Evolutionary conservation across 805 yeast genomes (phyloP).

Genomic region (Clavispora vitiphila): DNA sequence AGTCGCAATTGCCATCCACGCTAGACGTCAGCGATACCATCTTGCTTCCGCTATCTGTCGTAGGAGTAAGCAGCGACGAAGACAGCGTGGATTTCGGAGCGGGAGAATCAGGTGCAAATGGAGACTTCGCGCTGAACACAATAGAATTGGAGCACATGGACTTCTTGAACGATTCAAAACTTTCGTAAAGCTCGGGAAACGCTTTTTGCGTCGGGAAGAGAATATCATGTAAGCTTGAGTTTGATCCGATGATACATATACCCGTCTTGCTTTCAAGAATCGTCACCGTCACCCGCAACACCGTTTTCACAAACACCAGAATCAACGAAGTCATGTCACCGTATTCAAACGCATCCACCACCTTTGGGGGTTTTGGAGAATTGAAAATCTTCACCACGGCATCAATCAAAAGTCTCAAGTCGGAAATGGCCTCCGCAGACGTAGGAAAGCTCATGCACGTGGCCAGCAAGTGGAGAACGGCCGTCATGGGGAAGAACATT

Average conservation of each 20-base stretch:
- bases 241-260: conserved; percentile 10
- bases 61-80: background rate
- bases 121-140: conserved; percentile 5
- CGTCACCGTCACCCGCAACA: conserved; percentile 19
- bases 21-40: background rate
- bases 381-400: background rate
- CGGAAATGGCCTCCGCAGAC: conserved; percentile 22
- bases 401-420: conserved; percentile 24
- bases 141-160: background rate
- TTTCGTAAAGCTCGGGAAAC: conserved; percentile 15
- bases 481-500: conserved; percentile 27
- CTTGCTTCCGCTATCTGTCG: background rate
- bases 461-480: conserved; percentile 26
- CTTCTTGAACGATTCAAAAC: conserved; percentile 3
- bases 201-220: background rate
- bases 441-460: conserved; percentile 27
- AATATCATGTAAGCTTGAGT: conserved; percentile 8
- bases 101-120: conserved; percentile 4
- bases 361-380: background rate
- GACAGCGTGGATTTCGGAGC: background rate
- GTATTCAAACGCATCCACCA: background rate
- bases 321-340: conserved; percentile 9
- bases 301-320: conserved; percentile 16
- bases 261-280: conserved; percentile 17
- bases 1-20: background rate